Base-by-base conservation (phyloP, 2,329 filamentous ascomycete species). In the Didymosphaeria variabile region DNA sequence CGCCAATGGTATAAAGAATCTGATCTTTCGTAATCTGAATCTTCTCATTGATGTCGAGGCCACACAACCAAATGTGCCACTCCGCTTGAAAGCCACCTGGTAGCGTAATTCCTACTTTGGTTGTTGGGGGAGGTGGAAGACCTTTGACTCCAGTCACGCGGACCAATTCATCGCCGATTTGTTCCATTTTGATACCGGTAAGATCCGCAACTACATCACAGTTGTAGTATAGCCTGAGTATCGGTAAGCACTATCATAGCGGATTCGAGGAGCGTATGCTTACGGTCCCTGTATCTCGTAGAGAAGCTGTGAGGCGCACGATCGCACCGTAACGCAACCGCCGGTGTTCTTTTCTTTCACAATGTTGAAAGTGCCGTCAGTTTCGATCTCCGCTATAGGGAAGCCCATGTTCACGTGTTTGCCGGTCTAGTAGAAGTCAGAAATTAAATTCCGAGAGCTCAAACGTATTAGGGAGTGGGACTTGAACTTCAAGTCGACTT, bases 91-190 rank as follows among this genome's bases (percentile, higher is more conserved):
- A 57, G 1, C 69, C 64, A 13, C 67, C 68, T 15, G 64, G 65
- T 13, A 67, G 67, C 1, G 72, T 53, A 4, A 53, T 53, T 17
- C 51, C 51, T 10, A 53, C 51, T 42, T 53, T 53, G 21, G 51
- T 53, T 2, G 51, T 53, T 15, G 51, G 51, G 10, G 51, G 51
- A 23, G 51, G 51, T 12, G 51, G 51, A 12, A 75, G 66, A 0
- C 77, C 79, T 76, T 80, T 50, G 72, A 78, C 34, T 83, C 63
- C 17, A 75, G 65, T 62, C 12, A 66, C 65, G 12, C 62, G 64
- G 3, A 72, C 84, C 5, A 81, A 76, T 63, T 87, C 82, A 38
- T 76, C 73, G 0, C 79, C 80, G 2, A 84, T 59, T 56, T 88
- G 81, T 51, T 67, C 62, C 62, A 64, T 70, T 17, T 67, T 61